These are phyloP conservation scores for Haberlea rhodopensis DNA, from an alignment of 257 asterid genomes.

Conservation along the genomic window DNA sequence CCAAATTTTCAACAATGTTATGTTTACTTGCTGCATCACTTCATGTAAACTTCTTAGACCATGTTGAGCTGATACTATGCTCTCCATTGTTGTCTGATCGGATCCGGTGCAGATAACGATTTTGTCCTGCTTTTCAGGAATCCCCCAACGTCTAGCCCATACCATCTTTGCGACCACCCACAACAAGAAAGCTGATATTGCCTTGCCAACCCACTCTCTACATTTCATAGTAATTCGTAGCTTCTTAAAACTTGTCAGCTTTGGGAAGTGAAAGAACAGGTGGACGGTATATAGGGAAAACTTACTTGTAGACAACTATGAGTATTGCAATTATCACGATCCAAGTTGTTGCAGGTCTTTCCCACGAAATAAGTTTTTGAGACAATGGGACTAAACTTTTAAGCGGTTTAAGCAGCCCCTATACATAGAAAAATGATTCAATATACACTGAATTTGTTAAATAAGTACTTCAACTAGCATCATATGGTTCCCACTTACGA, in stretches of 20 bases:
- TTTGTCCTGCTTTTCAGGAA: conserved; percentile 39
- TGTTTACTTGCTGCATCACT: conserved; percentile 53
- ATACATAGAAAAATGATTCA: conserved; percentile 15
- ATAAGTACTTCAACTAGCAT: too few species aligned
- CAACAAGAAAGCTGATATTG: conserved; percentile 51
- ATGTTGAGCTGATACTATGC: conserved; percentile 80
- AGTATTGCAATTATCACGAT: conserved; percentile 34
- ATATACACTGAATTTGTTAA: too few species aligned
- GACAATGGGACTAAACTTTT: conserved; percentile 32
- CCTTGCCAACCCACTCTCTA: conserved; percentile 78
- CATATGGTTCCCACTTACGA: conserved; percentile 47
- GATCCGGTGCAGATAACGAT: conserved; percentile 53
- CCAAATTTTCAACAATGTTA: conserved; percentile 67
- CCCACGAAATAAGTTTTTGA: conserved; percentile 53
- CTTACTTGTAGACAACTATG: conserved; percentile 64
- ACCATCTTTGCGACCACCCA: conserved; percentile 50
- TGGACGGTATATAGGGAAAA: not conserved
- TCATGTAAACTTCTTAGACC: conserved; percentile 61
- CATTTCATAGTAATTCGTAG: conserved; percentile 1
- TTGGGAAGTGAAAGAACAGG: too few species aligned
- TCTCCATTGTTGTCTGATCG: conserved; percentile 70
- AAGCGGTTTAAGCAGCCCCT: conserved; percentile 66
- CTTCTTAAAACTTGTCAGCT: not conserved
- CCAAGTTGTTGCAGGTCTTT: conserved; percentile 47
- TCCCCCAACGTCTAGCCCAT: conserved; percentile 34